Conservation (phyloP, 352 stramenopile genomes). For the Globisporangium okanoganense region DNA sequence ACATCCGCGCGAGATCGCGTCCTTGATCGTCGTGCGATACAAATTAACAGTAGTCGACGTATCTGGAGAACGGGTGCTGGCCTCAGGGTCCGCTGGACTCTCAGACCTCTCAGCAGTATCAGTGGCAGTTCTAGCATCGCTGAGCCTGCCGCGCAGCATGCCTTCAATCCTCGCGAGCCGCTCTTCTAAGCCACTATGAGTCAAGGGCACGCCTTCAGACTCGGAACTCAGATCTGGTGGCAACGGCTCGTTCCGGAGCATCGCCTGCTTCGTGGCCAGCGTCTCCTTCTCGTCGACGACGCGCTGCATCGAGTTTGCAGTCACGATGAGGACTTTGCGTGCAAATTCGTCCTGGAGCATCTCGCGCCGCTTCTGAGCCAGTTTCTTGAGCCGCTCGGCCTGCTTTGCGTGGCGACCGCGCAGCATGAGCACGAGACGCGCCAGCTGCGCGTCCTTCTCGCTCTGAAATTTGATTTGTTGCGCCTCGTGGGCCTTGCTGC, state of each 20-base stretch:
- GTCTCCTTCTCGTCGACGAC: constrained; percentile 49
- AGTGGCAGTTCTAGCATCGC: neutral
- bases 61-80: neutral
- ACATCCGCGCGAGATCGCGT: constrained; percentile 12
- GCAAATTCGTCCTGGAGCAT: constrained; percentile 51
- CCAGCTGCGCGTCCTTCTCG: constrained; percentile 40
- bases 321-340: constrained; percentile 41
- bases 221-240: neutral
- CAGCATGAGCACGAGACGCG: constrained; percentile 48
- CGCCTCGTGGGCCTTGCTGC: constrained; percentile 5
- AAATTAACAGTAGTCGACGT: neutral
- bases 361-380: constrained; percentile 18
- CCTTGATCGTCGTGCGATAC: constrained; percentile 4
- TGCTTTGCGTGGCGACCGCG: constrained; percentile 27
- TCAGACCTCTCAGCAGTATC: neutral
- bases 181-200: constrained; percentile 9
- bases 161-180: constrained; percentile 20
- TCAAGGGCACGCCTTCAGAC: too few species aligned
- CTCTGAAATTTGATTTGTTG: constrained; percentile 11
- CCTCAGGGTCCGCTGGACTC: neutral
- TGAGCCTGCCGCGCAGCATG: constrained; percentile 11
- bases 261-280: constrained; percentile 33
- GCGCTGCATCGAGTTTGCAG: constrained; percentile 44
- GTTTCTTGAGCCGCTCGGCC: constrained; percentile 18
- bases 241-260: constrained; percentile 8